Evolutionary conservation across 2,329 filamentous ascomycete genomes (phyloP).

Genomic region (Alternaria sp.): DNA sequence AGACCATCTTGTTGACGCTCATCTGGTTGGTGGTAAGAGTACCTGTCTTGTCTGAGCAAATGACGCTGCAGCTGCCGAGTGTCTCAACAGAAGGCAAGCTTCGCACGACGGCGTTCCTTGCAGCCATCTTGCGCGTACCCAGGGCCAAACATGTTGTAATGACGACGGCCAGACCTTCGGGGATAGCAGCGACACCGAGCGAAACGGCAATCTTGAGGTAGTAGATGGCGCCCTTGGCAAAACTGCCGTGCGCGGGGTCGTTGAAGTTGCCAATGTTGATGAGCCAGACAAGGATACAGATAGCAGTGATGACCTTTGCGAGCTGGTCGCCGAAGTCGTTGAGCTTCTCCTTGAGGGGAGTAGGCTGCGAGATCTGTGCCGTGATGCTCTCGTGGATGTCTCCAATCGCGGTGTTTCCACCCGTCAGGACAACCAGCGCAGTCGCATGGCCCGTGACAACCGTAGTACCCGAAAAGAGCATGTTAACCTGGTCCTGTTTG

Average conservation of each 20-base stretch:
- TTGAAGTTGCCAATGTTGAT: slow-evolving; percentile 99
- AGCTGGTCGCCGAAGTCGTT: slow-evolving; percentile 97
- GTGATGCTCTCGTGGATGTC: slow-evolving; percentile 99
- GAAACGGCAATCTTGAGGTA: slow-evolving; percentile 99
- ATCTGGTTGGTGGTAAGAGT: slow-evolving; percentile 99
- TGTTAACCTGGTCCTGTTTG: slow-evolving; percentile 97
- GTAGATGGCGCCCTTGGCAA: slow-evolving; percentile 97
- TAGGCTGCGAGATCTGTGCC: slow-evolving; percentile 96
- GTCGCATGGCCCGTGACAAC: slow-evolving; percentile 93
- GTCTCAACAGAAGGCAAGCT: slow-evolving; percentile 97
- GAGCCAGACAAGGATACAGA: slow-evolving; percentile 95
- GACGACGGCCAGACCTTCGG: slow-evolving; percentile 95
- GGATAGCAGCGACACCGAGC: slow-evolving; percentile 95
- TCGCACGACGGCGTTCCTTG: slow-evolving; percentile 96
- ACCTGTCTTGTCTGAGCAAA: slow-evolving; percentile 99
- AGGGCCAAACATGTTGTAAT: slow-evolving; percentile 98
- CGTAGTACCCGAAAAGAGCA: slow-evolving; percentile 97
- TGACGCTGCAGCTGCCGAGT: slow-evolving; percentile 97
- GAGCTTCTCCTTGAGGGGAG: slow-evolving; percentile 96
- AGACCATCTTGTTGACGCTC: slow-evolving; percentile 94
- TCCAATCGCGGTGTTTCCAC: slow-evolving; percentile 90
- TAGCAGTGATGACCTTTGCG: slow-evolving; percentile 97
- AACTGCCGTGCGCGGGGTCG: slow-evolving; percentile 90
- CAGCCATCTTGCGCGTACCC: slow-evolving; percentile 97
- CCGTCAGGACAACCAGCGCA: slow-evolving; percentile 89